Evolutionary conservation across 257 asterid genomes (phyloP), one percentile per base, ranked within the genome.

Genomic region (Lycium barbarum): DNA sequence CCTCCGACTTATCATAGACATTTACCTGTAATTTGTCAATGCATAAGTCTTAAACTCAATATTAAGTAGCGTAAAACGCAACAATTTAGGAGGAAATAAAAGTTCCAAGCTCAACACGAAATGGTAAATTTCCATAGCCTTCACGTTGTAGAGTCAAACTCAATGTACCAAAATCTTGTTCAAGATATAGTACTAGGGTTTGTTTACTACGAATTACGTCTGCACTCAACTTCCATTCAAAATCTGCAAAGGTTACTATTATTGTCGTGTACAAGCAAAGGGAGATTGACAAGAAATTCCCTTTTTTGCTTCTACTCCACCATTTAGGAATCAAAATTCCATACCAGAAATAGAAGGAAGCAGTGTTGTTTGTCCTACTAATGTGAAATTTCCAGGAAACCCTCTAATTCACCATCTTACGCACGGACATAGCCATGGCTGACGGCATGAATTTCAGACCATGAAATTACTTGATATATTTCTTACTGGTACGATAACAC

Each of bases 221-320:
- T 22, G 53, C 49, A 78, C 7, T 53, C 12, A 6, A 53, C 65
- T 14, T 8, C 49, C 65, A 53, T 51, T 49, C 9, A 54, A 78
- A 33, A 7, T 53, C 58, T 8, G 20, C 61, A 22, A 20, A 72
- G 59, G 22, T 54, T 33, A 76, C 9, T 49, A 49, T 9, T 20
- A 20, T 20, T 78, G 82, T 78, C 49, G 49, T 53, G 3, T 33
- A 8, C 20, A 78, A 3, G 82, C 33, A 53, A 33, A 14, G 26
- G 62, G 14, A 78, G 82, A 70, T 40, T 26, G 49, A 17, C 14
- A 78, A 51, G 65, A 0, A 78, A 78, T 10, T 15, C 66, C 47
- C 79, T 3, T 78, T 26, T 53, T 78, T 78, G 82, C 82, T 49
- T 53, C 82, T 78, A 78, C 66, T 78, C 65, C 82, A 78, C 47